These are phyloP conservation scores for Toxoplasma gondii DNA, from an alignment of 169 alveolate genomes.

Conservation along the genomic window DNA sequence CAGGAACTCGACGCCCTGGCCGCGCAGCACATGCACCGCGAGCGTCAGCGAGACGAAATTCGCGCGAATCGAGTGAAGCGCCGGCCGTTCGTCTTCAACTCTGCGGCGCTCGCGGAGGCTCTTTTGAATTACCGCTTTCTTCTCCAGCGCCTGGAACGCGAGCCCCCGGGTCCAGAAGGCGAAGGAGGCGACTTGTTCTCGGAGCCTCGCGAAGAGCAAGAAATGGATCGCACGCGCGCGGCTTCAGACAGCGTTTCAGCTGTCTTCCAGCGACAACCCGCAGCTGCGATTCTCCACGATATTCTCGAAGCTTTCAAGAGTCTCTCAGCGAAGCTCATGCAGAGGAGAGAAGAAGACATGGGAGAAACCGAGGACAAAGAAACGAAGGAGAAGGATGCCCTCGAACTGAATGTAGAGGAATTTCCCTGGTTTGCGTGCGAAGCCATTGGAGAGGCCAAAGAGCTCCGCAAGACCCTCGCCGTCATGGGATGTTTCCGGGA, in stretches of 20 bases:
- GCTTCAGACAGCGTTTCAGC: not conserved
- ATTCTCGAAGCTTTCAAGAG: not conserved
- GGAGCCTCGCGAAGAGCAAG: not conserved
- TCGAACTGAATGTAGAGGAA: not conserved
- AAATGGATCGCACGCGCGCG: not conserved
- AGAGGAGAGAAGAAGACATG: not conserved
- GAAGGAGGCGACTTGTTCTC: not conserved
- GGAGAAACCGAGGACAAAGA: not conserved
- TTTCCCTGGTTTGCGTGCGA: not conserved
- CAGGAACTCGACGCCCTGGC: too few species aligned
- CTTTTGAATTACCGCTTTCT: not conserved
- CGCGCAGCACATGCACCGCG: too few species aligned
- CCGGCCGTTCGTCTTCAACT: constrained; percentile 41
- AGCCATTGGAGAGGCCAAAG: not conserved
- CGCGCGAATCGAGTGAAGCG: not conserved
- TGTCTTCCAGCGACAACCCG: not conserved
- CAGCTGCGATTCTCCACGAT: not conserved
- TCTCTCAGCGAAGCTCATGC: not conserved
- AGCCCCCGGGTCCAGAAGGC: not conserved
- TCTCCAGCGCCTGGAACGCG: not conserved
- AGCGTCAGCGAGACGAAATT: too few species aligned
- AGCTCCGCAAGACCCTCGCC: not conserved
- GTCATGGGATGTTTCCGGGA: not conserved
- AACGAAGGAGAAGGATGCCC: not conserved
- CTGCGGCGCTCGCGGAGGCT: constrained; percentile 29